Percentiles rank a stretch among this genome's conserved stretches.
phyloP scores from a whole-genome alignment of 2,329 filamentous ascomycete species.

The Paecilomyces niveus region DNA sequence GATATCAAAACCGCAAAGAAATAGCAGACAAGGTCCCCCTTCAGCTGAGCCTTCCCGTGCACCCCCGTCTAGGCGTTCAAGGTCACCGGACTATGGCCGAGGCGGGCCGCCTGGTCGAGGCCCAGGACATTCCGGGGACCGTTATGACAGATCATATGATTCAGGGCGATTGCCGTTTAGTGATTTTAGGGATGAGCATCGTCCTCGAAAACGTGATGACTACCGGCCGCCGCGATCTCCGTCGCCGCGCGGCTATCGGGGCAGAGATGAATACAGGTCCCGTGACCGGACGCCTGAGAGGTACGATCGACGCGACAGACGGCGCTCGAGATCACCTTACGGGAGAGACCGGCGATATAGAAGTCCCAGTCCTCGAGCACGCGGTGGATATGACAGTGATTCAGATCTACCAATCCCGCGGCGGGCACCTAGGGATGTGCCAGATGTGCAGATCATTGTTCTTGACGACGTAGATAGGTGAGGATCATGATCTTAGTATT shows the following conservation, averaged over 20 bases:
- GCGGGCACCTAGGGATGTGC: conserved; percentile 66
- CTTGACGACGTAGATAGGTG: conserved; percentile 64
- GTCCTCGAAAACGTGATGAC: conserved; percentile 51
- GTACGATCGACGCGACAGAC: conserved; percentile 49
- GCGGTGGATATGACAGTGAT: conserved; percentile 50
- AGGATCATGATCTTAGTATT: conserved; percentile 5
- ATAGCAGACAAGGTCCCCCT: conserved; percentile 51
- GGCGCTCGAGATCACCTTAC: conserved; percentile 64
- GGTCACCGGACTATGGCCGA: conserved; percentile 56
- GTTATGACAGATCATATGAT: conserved; percentile 37
- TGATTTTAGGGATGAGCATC: conserved; percentile 45
- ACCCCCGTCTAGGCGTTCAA: conserved; percentile 46
- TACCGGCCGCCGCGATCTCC: conserved; percentile 57
- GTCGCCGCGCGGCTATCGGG: conserved; percentile 54
- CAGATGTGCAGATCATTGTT: conserved; percentile 82
- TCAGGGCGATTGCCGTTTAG: conserved; percentile 33
- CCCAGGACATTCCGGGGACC: conserved; percentile 27
- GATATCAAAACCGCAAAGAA: conserved; percentile 80
- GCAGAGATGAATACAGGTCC: conserved; percentile 56
- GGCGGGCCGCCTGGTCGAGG: conserved; percentile 25
- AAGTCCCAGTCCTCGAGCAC: conserved; percentile 60
- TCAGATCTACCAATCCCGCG: conserved; percentile 64
- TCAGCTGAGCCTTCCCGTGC: conserved; percentile 29
- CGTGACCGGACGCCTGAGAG: conserved; percentile 40
- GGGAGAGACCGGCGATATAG: conserved; percentile 57